A percentile compares a stretch with the other conserved stretches of the same genome.
Conservation (phyloP, 208 protist genomes). For the Acanthamoeba divionensis region DNA sequence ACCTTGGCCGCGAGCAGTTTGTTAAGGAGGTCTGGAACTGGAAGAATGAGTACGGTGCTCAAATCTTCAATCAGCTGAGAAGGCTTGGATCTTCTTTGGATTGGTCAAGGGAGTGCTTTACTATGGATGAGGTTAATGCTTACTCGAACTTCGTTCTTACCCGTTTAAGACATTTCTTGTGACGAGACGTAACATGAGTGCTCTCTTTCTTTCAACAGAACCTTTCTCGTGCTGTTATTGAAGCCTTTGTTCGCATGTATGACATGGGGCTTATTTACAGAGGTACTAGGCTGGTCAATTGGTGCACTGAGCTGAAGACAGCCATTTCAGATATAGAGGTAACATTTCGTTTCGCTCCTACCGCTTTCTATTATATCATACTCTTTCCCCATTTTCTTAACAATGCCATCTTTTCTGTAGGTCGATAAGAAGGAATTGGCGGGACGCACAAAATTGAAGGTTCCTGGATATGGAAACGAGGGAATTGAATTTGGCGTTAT, state of each 20-base stretch:
- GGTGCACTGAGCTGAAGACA: conserved; percentile 96
- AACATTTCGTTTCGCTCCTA: background rate
- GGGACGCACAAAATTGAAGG: conserved; percentile 65
- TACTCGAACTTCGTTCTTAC: background rate
- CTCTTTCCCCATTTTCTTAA: background rate
- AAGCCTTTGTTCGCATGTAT: conserved; percentile 95
- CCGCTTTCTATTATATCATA: background rate
- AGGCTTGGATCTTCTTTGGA: conserved; percentile 95
- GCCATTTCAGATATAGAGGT: conserved; percentile 99
- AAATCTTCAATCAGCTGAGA: conserved; percentile 94
- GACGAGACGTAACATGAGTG: background rate
- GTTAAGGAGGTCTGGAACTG: conserved; percentile 95
- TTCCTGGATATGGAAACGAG: conserved; percentile 84
- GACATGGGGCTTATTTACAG: conserved; percentile 95
- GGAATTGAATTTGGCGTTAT: conserved; percentile 28
- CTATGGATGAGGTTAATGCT: conserved; percentile 90
- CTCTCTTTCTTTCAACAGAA: conserved; percentile 14
- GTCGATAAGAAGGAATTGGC: conserved; percentile 57
- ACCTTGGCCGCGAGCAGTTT: conserved; percentile 96
- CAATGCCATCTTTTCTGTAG: background rate
- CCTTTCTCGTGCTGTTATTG: conserved; percentile 86
- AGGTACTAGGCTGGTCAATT: conserved; percentile 97
- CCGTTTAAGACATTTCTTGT: background rate
- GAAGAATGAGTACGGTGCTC: conserved; percentile 91
- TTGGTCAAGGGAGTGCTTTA: conserved; percentile 98